Base-by-base conservation (phyloP, 345 rosid genomes). In the Crucihimalaya himalaica region DNA sequence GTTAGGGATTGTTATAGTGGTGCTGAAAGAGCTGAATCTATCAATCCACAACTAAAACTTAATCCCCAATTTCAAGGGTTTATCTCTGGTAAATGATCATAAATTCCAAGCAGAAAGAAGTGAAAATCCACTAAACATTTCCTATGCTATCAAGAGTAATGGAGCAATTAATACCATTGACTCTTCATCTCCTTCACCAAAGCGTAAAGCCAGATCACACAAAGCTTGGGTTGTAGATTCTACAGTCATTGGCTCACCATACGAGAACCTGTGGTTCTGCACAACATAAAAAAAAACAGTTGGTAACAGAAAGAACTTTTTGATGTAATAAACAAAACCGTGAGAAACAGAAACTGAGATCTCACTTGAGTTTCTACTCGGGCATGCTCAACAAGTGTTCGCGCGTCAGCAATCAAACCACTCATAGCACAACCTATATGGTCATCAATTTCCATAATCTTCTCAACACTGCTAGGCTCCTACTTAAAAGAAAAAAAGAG, bases 341-440 rank as follows among this genome's bases (percentile, higher is more conserved):
- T 8, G 29, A 70, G 47, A 70, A 28, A 34, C 25, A 43, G 61
- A 64, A 62, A 9, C 6, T 48, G 56, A 43, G 47, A 58, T 14
- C 54, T 39, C 78, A 92, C 98, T 84, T 93, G 98, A 85, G 97
- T 93, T 71, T 93, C 97, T 63, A 93, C 95, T 37, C 97, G 89
- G 55, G 97, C 97, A 84, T 93, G 98, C 75, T 90, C 97, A 81
- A 92, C 98, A 63, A 92, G 95, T 0, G 98, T 93, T 35, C 93
- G 90, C 0, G 98, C 98, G 31, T 93, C 98, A 27, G 97, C 98
- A 83, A 93, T 93, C 76, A 93, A 73, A 45, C 97, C 98, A 74
- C 98, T 93, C 98, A 93, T 93, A 35, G 98, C 98, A 86, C 96
- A 93, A 50, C 98, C 98, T 52, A 93, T 90, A 75, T 90, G 97